Evolutionary conservation across 2,329 filamentous ascomycete genomes (phyloP).

Genomic region (Leptographium radiaticola): DNA sequence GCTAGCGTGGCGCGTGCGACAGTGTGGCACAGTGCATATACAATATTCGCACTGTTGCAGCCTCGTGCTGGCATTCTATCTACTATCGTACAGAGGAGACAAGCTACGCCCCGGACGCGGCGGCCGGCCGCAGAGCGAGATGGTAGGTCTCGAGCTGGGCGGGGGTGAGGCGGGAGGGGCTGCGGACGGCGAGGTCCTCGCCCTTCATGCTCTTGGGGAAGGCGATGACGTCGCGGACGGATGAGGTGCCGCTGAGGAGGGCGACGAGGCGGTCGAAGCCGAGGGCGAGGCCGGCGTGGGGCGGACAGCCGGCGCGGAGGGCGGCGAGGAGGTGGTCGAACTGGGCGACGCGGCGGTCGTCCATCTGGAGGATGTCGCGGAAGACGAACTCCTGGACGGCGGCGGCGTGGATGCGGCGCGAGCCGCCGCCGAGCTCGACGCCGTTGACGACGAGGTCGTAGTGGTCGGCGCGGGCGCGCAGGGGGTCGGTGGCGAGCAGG

Average conservation of each 20-base stretch:
- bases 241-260: slow-evolving; percentile 61
- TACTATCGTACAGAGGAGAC: too few relatives aligned
- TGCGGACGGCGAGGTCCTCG: slow-evolving; percentile 71
- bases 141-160: slow-evolving; percentile 38
- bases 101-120: too few relatives aligned
- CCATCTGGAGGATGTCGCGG: slow-evolving; percentile 71
- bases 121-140: slow-evolving; percentile 14
- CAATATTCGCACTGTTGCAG: not conserved
- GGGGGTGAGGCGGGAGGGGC: slow-evolving; percentile 55
- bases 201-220: slow-evolving; percentile 92
- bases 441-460: slow-evolving; percentile 96
- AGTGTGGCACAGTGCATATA: not conserved
- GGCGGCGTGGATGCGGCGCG: slow-evolving; percentile 78
- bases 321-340: slow-evolving; percentile 80
- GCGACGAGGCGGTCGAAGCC: slow-evolving; percentile 83
- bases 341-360: slow-evolving; percentile 54
- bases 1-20: not conserved
- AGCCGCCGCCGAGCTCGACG: slow-evolving; percentile 85
- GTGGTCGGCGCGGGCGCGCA: slow-evolving; percentile 66
- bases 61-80: not conserved
- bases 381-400: slow-evolving; percentile 76
- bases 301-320: slow-evolving; percentile 74
- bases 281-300: slow-evolving; percentile 84
- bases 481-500: slow-evolving; percentile 57
- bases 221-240: slow-evolving; percentile 85